Base-by-base conservation (phyloP, 345 rosid species). In the Salix arbutifolia region DNA sequence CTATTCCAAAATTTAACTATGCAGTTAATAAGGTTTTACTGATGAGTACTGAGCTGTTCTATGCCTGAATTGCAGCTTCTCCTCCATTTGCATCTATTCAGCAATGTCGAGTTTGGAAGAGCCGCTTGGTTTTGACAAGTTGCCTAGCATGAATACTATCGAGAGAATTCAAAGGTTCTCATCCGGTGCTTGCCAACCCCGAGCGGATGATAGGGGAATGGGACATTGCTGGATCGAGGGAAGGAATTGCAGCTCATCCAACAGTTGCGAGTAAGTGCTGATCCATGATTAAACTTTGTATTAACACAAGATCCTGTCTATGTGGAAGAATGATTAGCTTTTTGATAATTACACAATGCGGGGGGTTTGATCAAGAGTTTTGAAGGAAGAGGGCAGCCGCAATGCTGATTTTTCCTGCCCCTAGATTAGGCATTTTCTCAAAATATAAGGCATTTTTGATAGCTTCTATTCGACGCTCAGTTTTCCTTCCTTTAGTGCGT, bases 71-170 rank as follows among this genome's bases (percentile, higher is more conserved):
- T 79, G 71, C 90, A 85, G 88, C 67, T 74, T 77, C 71, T 6
- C 18, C 28, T 65, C 52, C 19, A 48, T 67, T 69, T 42, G 31
- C 44, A 48, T 72, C 73, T 80, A 71, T 74, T 42, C 78, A 77
- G 80, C 86, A 75, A 96, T 96, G 99, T 96, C 99, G 31, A 93
- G 99, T 81, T 78, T 96, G 92, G 97, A 92, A 87, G 96, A 96
- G 88, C 95, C 97, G 1, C 91, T 93, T 25, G 89, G 94, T 56
- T 76, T 93, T 69, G 97, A 93, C 85, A 93, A 92, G 94, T 81
- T 96, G 82, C 97, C 94, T 21, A 96, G 94, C 86, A 91, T 96
- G 99, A 89, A 77, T 76, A 91, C 97, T 21, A 83, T 88, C 17
- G 96, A 93, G 70, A 83, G 91, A 86, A 89, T 96, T 72, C 97